These are phyloP conservation scores for Hibiscus trionum DNA, from an alignment of 345 rosid genomes.

Conservation along the genomic window DNA sequence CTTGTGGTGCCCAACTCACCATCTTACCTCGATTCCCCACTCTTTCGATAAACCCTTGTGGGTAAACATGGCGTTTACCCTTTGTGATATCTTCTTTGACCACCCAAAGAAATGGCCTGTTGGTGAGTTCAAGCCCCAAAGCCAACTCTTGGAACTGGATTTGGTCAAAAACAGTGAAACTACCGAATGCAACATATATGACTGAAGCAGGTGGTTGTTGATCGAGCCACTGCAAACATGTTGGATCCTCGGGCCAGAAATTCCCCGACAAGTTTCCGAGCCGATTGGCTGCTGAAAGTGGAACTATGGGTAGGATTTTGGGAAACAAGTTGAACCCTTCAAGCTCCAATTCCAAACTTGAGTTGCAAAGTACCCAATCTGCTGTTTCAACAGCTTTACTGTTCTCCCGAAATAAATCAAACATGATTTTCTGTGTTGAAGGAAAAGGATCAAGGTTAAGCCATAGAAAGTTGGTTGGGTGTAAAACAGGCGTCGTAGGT, in stretches of 20 bases:
- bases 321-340: constrained; percentile 1
- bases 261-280: background rate
- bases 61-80: background rate
- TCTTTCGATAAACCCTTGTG: background rate
- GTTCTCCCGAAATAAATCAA: constrained; percentile 12
- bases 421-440: constrained; percentile 22
- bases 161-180: background rate
- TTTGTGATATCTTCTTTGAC: background rate
- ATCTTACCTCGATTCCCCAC: background rate
- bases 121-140: constrained; percentile 4
- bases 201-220: constrained; percentile 8
- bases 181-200: constrained; percentile 15
- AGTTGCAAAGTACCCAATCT: constrained; percentile 33
- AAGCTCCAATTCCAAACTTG: constrained; percentile 2
- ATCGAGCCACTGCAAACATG: constrained; percentile 16
- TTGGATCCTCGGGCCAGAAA: constrained; percentile 10
- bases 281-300: background rate
- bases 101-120: constrained; percentile 1
- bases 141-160: constrained; percentile 12
- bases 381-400: constrained; percentile 8
- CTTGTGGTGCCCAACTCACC: constrained; percentile 13
- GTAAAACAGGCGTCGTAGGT: constrained; percentile 19
- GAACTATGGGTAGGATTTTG: background rate
- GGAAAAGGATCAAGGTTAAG: constrained; percentile 19
- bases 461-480: constrained; percentile 34